Evolutionary conservation across 2,329 filamentous ascomycete species (phyloP).

Genomic region (Rachicladosporium sp.): DNA sequence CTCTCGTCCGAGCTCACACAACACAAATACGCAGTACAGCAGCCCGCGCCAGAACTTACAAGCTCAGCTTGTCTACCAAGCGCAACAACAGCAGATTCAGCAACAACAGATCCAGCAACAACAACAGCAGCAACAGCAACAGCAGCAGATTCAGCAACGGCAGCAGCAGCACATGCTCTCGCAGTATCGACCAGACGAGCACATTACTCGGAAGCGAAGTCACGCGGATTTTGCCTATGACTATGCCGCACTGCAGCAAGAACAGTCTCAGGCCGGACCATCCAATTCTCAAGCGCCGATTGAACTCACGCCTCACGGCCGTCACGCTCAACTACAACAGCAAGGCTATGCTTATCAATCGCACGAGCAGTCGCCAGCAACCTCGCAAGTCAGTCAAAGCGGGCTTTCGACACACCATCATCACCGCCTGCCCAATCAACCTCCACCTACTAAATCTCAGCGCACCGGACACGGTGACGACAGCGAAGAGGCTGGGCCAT

Average conservation of each 20-base stretch:
- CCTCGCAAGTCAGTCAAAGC: no score
- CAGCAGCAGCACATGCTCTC: conserved; percentile 2
- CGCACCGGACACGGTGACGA: conserved; percentile 40
- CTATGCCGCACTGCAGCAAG: conserved; percentile 28
- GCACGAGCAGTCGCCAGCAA: no score
- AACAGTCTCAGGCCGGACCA: conserved; percentile 20
- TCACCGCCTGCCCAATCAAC: conserved; percentile 64
- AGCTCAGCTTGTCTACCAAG: conserved; percentile 3
- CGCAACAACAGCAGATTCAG: conserved; percentile 3
- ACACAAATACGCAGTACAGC: conserved; percentile 1
- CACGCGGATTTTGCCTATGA: conserved; percentile 29
- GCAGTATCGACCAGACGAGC: not conserved
- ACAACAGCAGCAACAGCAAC: conserved; percentile 3
- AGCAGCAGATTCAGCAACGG: conserved; percentile 1
- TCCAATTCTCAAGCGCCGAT: conserved; percentile 24
- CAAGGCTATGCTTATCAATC: conserved; percentile 4
- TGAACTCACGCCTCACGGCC: conserved; percentile 25
- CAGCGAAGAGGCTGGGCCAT: conserved; percentile 43
- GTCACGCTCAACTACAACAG: conserved; percentile 13
- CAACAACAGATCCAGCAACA: conserved; percentile 2
- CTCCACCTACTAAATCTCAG: conserved; percentile 56
- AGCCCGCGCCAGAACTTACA: conserved; percentile 6
- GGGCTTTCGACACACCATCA: conserved; percentile 50
- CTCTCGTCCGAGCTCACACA: conserved; percentile 3
- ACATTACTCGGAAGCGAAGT: conserved; percentile 26